Conservation (phyloP, 306 rosid species). For the Leucaena leucocephala region DNA sequence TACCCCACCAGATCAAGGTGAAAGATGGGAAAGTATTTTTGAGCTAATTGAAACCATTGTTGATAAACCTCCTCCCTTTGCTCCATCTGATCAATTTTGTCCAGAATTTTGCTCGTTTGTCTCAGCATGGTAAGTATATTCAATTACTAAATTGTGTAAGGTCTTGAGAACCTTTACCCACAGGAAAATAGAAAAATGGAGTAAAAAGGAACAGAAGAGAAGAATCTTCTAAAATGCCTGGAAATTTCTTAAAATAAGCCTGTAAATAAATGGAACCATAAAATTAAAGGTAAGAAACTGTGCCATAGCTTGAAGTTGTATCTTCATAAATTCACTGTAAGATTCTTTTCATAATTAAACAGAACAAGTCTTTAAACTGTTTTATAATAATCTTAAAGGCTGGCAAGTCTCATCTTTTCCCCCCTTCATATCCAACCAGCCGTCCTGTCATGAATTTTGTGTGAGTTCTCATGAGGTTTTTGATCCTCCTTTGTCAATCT, state of each 20-base stretch:
- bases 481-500: slow-evolving; percentile 35
- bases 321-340: slow-evolving; percentile 19
- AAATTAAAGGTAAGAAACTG: neutral
- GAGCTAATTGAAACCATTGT: slow-evolving; percentile 87
- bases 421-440: neutral
- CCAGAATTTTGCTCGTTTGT: slow-evolving; percentile 80
- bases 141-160: slow-evolving; percentile 2
- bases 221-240: neutral
- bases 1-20: slow-evolving; percentile 73
- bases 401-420: neutral
- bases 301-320: neutral
- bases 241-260: slow-evolving; percentile 3
- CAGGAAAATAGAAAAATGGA: slow-evolving; percentile 7
- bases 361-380: neutral
- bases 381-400: neutral
- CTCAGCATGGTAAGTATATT: slow-evolving; percentile 77
- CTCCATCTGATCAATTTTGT: slow-evolving; percentile 82
- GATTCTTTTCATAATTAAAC: slow-evolving; percentile 6
- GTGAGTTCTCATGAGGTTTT: slow-evolving; percentile 36
- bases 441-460: slow-evolving; percentile 27
- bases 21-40: slow-evolving; percentile 73
- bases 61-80: slow-evolving; percentile 74
- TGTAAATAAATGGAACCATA: neutral
- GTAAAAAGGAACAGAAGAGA: too few relatives aligned
- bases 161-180: slow-evolving; percentile 22